A percentile compares a stretch with the other conserved stretches of the same genome.
Conservation (phyloP, 768 basidiomycete genomes). For the Suillus ampliporus region DNA sequence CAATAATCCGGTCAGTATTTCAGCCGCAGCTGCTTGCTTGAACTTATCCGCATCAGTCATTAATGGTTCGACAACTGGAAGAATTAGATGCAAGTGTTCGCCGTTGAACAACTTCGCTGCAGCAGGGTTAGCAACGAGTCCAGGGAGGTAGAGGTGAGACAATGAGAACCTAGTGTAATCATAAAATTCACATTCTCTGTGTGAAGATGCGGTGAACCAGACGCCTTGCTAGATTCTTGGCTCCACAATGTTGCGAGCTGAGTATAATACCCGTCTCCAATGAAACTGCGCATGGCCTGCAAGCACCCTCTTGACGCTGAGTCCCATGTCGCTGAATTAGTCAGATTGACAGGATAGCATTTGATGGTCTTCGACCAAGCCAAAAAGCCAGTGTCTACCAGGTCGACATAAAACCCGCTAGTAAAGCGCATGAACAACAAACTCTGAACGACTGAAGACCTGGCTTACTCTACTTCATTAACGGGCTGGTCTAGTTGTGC, state of each 20-base stretch:
- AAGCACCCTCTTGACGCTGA: slow-evolving; percentile 53
- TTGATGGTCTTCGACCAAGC: slow-evolving; percentile 70
- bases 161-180: slow-evolving; percentile 51
- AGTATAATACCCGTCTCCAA: slow-evolving; percentile 61
- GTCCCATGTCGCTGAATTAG: slow-evolving; percentile 59
- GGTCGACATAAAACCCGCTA: slow-evolving; percentile 68
- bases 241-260: slow-evolving; percentile 71
- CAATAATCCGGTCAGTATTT: slow-evolving; percentile 73
- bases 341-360: slow-evolving; percentile 54
- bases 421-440: slow-evolving; percentile 11
- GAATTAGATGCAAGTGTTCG: slow-evolving; percentile 53
- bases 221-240: slow-evolving; percentile 75
- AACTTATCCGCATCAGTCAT: slow-evolving; percentile 75
- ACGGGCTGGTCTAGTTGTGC: slow-evolving; percentile 49
- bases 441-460: not conserved
- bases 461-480: slow-evolving; percentile 41
- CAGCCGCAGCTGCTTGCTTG: slow-evolving; percentile 84
- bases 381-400: slow-evolving; percentile 78
- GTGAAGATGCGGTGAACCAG: slow-evolving; percentile 60
- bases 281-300: slow-evolving; percentile 52
- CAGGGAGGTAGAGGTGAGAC: slow-evolving; percentile 42
- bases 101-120: slow-evolving; percentile 72
- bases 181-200: slow-evolving; percentile 54
- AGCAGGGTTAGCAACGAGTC: slow-evolving; percentile 41
- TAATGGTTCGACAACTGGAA: slow-evolving; percentile 64